These are phyloP conservation scores for Colletotrichum truncatum DNA, from an alignment of 2,329 filamentous ascomycete species.

Conservation along the genomic window DNA sequence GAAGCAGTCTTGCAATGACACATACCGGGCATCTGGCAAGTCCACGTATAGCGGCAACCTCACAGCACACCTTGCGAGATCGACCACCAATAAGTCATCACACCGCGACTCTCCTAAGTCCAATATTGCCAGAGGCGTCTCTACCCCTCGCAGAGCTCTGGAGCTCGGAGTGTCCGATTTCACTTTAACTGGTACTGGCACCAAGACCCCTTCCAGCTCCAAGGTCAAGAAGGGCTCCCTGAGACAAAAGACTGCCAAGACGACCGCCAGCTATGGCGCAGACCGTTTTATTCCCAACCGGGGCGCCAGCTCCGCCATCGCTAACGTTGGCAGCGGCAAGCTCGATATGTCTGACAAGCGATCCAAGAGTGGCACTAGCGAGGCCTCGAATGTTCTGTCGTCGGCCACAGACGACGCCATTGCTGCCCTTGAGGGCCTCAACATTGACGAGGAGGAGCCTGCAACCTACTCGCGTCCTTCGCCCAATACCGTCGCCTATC, in stretches of 20 bases:
- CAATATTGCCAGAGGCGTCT: conserved; percentile 82
- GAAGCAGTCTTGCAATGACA: conserved; percentile 61
- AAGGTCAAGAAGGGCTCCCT: conserved; percentile 65
- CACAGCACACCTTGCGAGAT: conserved; percentile 80
- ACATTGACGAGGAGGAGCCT: conserved; percentile 75
- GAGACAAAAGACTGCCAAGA: conserved; percentile 72
- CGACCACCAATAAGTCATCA: conserved; percentile 67
- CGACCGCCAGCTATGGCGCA: conserved; percentile 79
- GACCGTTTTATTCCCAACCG: conserved; percentile 98
- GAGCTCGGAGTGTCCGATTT: conserved; percentile 95
- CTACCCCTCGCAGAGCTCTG: conserved; percentile 82
- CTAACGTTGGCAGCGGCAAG: conserved; percentile 84
- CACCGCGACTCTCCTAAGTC: conserved; percentile 94
- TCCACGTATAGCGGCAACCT: conserved; percentile 85
- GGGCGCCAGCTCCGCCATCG: conserved; percentile 85
- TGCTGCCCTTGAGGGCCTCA: conserved; percentile 82
- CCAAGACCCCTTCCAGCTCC: conserved; percentile 67
- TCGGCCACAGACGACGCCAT: conserved; percentile 83
- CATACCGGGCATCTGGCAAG: conserved; percentile 63
- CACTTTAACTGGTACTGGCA: conserved; percentile 85
- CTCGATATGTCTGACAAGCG: conserved; percentile 76
- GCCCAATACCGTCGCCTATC: conserved; percentile 89
- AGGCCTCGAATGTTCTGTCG: conserved; percentile 80
- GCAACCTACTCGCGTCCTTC: conserved; percentile 79
- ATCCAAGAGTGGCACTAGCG: conserved; percentile 74